These are phyloP conservation scores for Colletotrichum spinosum DNA, from an alignment of 2,329 filamentous ascomycete species.

Conservation along the genomic window DNA sequence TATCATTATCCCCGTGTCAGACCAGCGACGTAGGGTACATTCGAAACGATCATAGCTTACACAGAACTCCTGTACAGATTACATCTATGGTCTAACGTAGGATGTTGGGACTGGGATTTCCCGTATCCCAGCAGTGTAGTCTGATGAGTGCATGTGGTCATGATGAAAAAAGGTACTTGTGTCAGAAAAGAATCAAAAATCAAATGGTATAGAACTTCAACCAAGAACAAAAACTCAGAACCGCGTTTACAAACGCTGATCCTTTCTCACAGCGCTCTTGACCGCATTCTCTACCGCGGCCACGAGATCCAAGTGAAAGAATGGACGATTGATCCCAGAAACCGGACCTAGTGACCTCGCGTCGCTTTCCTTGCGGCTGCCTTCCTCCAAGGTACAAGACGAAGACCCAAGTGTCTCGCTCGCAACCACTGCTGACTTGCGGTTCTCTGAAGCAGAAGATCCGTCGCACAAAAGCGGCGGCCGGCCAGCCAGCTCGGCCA, in stretches of 20 bases:
- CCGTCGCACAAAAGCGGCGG: constrained; percentile 4
- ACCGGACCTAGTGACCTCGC: constrained; percentile 40
- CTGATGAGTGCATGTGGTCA: too few relatives aligned
- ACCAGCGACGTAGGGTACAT: too few relatives aligned
- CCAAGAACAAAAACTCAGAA: too few relatives aligned
- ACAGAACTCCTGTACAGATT: too few relatives aligned
- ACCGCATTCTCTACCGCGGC: constrained; percentile 54
- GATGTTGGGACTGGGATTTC: too few relatives aligned
- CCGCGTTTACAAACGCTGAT: background rate
- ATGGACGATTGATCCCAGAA: constrained; percentile 57
- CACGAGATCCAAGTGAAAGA: constrained; percentile 59
- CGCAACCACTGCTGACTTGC: background rate
- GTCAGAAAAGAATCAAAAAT: too few relatives aligned
- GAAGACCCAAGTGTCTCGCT: background rate
- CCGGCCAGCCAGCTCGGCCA: constrained; percentile 38
- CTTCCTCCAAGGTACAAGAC: constrained; percentile 8
- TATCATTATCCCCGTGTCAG: too few relatives aligned
- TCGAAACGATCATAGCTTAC: too few relatives aligned
- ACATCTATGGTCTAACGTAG: too few relatives aligned
- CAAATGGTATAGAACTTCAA: too few relatives aligned
- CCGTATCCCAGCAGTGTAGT: too few relatives aligned
- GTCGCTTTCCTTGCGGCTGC: constrained; percentile 10
- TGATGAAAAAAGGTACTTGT: too few relatives aligned
- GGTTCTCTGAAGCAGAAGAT: rapidly evolving
- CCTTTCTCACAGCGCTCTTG: constrained; percentile 11